Conservation (phyloP, 2,329 filamentous ascomycete species). For the Penicillium glabrum region DNA sequence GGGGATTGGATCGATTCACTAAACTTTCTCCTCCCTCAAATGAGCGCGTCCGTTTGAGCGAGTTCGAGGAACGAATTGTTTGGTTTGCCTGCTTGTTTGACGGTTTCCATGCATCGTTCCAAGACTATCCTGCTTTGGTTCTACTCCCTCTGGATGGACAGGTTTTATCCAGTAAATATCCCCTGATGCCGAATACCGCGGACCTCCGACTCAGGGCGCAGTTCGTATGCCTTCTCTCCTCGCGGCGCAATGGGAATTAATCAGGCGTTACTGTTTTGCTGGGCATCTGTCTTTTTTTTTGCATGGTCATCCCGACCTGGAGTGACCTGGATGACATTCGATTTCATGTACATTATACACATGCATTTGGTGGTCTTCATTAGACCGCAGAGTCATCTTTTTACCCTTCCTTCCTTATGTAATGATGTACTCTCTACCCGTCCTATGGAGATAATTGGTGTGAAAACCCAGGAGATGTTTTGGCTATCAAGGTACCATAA, state of each 20-base stretch:
- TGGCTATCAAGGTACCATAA: background rate
- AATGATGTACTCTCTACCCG: background rate
- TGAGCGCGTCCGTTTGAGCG: background rate
- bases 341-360: slow-evolving; percentile 24
- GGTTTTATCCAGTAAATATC: background rate
- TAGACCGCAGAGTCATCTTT: slow-evolving; percentile 2
- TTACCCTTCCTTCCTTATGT: background rate
- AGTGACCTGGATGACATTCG: slow-evolving; percentile 13
- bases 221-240: slow-evolving; percentile 14
- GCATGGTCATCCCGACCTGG: slow-evolving; percentile 17
- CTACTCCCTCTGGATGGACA: background rate
- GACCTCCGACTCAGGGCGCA: background rate
- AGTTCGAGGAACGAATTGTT: background rate
- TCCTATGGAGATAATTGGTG: background rate
- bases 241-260: slow-evolving; percentile 19
- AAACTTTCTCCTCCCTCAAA: background rate
- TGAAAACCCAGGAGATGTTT: background rate
- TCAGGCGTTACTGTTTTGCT: slow-evolving; percentile 18
- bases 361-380: slow-evolving; percentile 15
- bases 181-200: background rate
- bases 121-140: background rate
- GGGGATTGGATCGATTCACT: background rate
- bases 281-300: slow-evolving; percentile 21
- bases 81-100: background rate
- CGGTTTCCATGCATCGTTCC: background rate